A percentile compares a stretch with the other conserved stretches of the same genome.
phyloP scores from a whole-genome alignment of 2,329 filamentous ascomycete species.

The Claviceps purpurea region DNA sequence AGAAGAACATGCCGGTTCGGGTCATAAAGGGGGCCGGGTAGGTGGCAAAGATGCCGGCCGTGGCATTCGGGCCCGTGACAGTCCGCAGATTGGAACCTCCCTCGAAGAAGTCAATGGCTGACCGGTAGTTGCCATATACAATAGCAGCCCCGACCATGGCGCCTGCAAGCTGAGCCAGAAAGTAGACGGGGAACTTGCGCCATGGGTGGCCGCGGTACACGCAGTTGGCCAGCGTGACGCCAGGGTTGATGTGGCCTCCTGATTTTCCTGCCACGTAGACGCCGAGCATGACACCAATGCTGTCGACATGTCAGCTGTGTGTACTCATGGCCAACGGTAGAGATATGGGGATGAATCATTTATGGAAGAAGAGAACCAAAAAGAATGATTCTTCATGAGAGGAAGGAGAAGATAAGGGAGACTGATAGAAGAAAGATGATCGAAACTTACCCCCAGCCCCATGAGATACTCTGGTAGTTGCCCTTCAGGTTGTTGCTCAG shows the following conservation, averaged over 20 bases:
- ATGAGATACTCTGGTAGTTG: conserved; percentile 34
- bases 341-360: no score
- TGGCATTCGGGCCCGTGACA: conserved; percentile 43
- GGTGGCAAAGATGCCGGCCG: conserved; percentile 60
- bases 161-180: conserved; percentile 51
- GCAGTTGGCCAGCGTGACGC: conserved; percentile 58
- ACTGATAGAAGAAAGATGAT: not conserved
- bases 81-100: conserved; percentile 47
- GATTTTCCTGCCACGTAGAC: conserved; percentile 53
- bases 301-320: conserved; percentile 7
- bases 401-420: not conserved
- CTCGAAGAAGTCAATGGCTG: conserved; percentile 51
- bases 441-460: conserved; percentile 33
- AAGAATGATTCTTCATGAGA: not conserved
- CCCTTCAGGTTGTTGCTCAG: conserved; percentile 38
- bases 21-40: conserved; percentile 57
- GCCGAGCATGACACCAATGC: conserved; percentile 55
- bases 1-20: conserved; percentile 54
- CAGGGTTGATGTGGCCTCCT: conserved; percentile 56
- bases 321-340: no score
- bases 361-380: no score
- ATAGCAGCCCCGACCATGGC: conserved; percentile 49
- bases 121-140: conserved; percentile 50
- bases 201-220: conserved; percentile 55
- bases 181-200: conserved; percentile 56